These are phyloP conservation scores for Backusella tarrabulga DNA, from an alignment of 192 early-diverging fungal species.

Conservation along the genomic window DNA sequence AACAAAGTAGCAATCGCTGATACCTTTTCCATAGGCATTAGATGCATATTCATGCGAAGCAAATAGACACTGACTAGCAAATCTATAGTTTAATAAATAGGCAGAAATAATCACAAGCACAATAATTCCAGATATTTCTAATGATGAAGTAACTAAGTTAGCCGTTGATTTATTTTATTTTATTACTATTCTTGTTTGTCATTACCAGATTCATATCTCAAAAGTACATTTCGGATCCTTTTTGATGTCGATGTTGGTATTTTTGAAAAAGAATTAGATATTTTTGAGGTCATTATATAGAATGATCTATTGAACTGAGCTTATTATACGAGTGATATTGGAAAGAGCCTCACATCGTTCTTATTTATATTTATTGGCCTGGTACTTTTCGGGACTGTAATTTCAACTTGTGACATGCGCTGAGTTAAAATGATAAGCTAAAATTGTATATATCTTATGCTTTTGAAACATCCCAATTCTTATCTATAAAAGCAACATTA, in stretches of 20 bases:
- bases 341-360: not conserved
- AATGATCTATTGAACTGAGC: not conserved
- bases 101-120: not conserved
- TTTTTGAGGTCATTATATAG: not conserved
- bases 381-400: not conserved
- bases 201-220: not conserved
- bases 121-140: constrained; percentile 20
- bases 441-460: not conserved
- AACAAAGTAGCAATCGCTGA: constrained; percentile 60
- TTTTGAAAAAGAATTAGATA: not conserved
- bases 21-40: constrained; percentile 45
- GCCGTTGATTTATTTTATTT: not conserved
- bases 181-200: not conserved
- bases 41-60: constrained; percentile 1
- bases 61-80: constrained; percentile 10
- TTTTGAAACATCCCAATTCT: not conserved
- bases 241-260: not conserved
- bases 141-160: not conserved
- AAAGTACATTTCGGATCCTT: not conserved
- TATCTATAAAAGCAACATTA: not conserved
- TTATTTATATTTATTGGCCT: not conserved
- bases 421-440: not conserved
- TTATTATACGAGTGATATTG: not conserved
- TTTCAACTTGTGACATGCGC: not conserved
- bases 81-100: constrained; percentile 13